Evolutionary conservation across 768 basidiomycete species (phyloP).

Genomic region (Hypholoma fasciculare): DNA sequence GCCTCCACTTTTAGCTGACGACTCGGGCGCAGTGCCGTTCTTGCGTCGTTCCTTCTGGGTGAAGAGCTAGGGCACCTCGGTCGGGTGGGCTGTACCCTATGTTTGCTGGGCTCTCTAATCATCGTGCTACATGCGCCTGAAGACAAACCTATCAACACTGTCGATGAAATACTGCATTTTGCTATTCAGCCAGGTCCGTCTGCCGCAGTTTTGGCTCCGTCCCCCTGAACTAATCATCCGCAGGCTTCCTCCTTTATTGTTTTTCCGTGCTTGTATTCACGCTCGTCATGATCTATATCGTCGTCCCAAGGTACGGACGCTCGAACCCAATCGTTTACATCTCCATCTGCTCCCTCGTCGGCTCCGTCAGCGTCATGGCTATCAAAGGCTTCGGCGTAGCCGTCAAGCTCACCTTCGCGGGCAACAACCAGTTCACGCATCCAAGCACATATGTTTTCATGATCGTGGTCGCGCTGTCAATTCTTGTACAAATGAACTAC

Average conservation of each 20-base stretch:
- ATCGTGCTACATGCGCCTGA: constrained; percentile 97
- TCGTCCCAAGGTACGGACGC: constrained; percentile 85
- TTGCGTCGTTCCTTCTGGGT: constrained; percentile 90
- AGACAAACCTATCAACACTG: constrained; percentile 89
- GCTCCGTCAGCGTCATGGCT: constrained; percentile 97
- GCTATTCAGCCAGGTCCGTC: constrained; percentile 88
- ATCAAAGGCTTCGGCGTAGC: constrained; percentile 99
- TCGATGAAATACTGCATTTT: constrained; percentile 90
- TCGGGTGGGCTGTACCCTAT: constrained; percentile 80
- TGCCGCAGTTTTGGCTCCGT: background rate
- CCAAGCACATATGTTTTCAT: constrained; percentile 97
- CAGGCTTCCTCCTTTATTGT: constrained; percentile 92
- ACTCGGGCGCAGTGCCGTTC: constrained; percentile 67
- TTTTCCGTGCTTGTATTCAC: constrained; percentile 81
- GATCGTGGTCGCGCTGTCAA: constrained; percentile 77
- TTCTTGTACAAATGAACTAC: constrained; percentile 92
- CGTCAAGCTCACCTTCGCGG: constrained; percentile 88
- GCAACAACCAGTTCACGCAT: constrained; percentile 94
- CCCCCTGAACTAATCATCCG: background rate
- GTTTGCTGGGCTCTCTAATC: constrained; percentile 85
- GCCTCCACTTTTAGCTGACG: background rate
- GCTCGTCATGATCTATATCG: constrained; percentile 81
- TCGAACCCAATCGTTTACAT: constrained; percentile 90
- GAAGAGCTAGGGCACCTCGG: constrained; percentile 96
- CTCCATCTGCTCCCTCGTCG: constrained; percentile 94